Conservation (phyloP, 2,329 filamentous ascomycete genomes). For the Scedosporium apiospermum region DNA sequence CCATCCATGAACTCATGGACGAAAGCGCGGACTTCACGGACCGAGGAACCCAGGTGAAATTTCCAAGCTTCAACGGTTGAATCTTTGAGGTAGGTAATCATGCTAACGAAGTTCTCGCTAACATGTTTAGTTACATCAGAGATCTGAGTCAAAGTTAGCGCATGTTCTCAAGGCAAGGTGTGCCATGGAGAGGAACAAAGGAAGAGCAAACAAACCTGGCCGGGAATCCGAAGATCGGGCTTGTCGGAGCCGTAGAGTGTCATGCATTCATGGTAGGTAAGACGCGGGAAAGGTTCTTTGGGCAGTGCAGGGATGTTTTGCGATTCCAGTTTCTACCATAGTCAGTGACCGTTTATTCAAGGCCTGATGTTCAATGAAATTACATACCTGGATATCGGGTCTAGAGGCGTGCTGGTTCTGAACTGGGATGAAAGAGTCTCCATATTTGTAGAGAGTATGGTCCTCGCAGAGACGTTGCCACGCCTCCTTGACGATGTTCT, state of each 20-base stretch:
- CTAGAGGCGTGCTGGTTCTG: conserved; percentile 9
- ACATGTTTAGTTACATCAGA: conserved; percentile 1
- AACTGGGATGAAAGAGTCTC: conserved; percentile 19
- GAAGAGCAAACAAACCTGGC: conserved; percentile 44
- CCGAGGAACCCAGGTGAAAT: not conserved
- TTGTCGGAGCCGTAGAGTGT: conserved; percentile 78
- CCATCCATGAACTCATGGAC: conserved; percentile 60
- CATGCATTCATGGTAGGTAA: conserved; percentile 74
- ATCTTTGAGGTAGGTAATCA: conserved; percentile 59
- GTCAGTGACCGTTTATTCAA: not conserved
- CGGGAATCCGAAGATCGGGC: conserved; percentile 72
- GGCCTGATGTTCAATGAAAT: not conserved
- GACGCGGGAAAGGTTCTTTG: conserved; percentile 39
- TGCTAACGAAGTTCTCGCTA: conserved; percentile 43
- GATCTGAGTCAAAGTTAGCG: not conserved
- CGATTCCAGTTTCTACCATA: not conserved
- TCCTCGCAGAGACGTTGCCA: conserved; percentile 19
- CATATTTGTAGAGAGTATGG: conserved; percentile 22
- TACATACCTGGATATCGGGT: not conserved
- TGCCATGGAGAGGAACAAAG: not conserved
- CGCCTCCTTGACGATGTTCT: conserved; percentile 17
- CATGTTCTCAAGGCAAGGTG: not conserved
- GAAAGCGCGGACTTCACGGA: conserved; percentile 47
- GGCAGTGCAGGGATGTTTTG: conserved; percentile 12
- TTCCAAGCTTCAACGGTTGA: conserved; percentile 68